Base-by-base conservation (phyloP, 306 rosid genomes). In the Malus sylvestris region DNA sequence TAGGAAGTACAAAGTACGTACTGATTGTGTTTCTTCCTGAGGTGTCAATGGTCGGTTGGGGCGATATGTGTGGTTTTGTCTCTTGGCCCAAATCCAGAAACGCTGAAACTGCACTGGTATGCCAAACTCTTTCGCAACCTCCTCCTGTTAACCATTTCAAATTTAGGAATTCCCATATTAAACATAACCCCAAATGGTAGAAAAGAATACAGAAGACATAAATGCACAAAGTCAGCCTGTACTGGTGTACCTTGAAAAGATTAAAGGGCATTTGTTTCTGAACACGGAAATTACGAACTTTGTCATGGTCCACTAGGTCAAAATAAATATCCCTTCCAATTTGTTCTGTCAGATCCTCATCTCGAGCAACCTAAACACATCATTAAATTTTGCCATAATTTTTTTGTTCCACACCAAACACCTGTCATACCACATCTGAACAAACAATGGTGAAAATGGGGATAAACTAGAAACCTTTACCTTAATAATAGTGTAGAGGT, bases 241-340 rank as follows among this genome's bases (percentile, higher is more conserved):
- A 44, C 16, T 42, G 29, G 3, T 46, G 51, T 87, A 94, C 98
- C 97, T 94, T 94, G 85, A 94, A 94, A 81, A 71, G 44, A 67
- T 72, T 70, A 76, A 94, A 91, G 32, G 91, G 86, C 20, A 62
- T 86, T 75, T 89, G 91, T 70, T 87, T 94, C 83, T 85, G 80
- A 79, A 90, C 80, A 57, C 96, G 98, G 72, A 94, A 91, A 85
- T 89, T 90, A 29, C 62, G 88, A 80, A 94, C 97, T 90, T 90
- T 94, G 72, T 94, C 97, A 89, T 91, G 97, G 84, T 94, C 95
- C 76, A 94, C 98, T 42, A 94, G 97, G 82, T 91, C 98, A 68
- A 94, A 94, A 85, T 87, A 91, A 83, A 86, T 86, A 74, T 85
- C 88, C 74, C 81, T 91, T 59, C 98, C 98, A 58, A 91, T 91